Evolutionary conservation across 179 eudicot genomes (phyloP).

Genomic region (Beta corolliflora): DNA sequence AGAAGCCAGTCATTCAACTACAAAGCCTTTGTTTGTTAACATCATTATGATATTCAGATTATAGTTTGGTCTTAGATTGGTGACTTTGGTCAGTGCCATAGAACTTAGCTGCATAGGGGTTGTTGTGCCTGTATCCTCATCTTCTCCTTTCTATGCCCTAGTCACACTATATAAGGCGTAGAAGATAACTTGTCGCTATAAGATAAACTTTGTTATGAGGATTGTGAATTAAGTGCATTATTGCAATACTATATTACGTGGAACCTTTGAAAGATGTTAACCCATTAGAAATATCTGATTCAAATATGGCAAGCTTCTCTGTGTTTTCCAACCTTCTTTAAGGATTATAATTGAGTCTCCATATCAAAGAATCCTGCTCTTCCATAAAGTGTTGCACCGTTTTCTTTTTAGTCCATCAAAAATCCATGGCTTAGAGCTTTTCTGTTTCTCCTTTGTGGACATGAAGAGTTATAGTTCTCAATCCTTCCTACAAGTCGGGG

Average conservation of each 20-base stretch:
- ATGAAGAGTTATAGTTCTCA: too few species aligned
- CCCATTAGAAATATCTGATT: background rate
- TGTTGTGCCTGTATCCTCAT: background rate
- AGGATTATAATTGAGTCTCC: background rate
- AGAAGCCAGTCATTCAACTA: too few species aligned
- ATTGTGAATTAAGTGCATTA: background rate
- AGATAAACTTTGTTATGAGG: background rate
- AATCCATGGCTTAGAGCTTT: too few species aligned
- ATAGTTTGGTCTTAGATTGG: too few species aligned
- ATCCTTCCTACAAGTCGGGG: too few species aligned
- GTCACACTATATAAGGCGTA: background rate
- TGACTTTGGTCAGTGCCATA: too few species aligned
- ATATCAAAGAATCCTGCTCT: too few species aligned
- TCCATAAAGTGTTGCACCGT: too few species aligned
- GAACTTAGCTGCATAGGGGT: background rate
- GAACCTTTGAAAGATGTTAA: background rate
- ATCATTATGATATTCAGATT: too few species aligned
- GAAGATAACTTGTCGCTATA: background rate
- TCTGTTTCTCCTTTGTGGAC: too few species aligned
- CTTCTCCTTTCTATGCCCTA: background rate
- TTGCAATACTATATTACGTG: background rate
- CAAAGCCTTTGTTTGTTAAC: too few species aligned
- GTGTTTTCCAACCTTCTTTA: background rate
- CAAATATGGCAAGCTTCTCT: background rate
- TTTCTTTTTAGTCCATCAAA: too few species aligned